A percentile compares a stretch with the other conserved stretches of the same genome.
Conservation (phyloP, 2,329 filamentous ascomycete species). For the Phoma sp. region DNA sequence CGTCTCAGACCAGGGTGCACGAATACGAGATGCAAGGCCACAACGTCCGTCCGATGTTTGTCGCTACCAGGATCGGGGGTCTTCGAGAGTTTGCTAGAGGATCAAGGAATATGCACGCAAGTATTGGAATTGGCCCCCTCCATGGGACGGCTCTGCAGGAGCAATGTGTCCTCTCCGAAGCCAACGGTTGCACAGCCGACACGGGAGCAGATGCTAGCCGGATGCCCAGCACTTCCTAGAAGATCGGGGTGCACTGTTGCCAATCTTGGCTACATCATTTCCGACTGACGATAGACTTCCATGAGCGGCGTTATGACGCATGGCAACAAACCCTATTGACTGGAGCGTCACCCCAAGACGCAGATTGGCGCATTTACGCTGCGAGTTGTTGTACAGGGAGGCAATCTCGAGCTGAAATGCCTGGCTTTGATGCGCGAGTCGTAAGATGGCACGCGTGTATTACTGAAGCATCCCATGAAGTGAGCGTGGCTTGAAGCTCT, state of each 20-base stretch:
- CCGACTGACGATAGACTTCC: background rate
- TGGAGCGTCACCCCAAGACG: background rate
- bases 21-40: constrained; percentile 16
- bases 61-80: constrained; percentile 16
- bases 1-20: constrained; percentile 13
- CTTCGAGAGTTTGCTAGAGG: constrained; percentile 4
- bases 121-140: constrained; percentile 8
- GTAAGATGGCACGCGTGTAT: background rate
- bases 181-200: background rate
- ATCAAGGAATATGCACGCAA: constrained; percentile 16
- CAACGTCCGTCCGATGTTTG: constrained; percentile 8
- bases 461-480: background rate
- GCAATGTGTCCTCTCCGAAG: constrained; percentile 10
- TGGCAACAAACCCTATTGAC: background rate
- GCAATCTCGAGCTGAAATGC: background rate
- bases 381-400: background rate
- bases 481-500: constrained; percentile 3
- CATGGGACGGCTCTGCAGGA: background rate
- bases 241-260: background rate
- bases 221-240: background rate
- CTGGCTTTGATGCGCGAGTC: too few relatives aligned
- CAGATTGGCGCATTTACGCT: background rate
- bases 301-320: background rate
- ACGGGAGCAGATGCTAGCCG: background rate
- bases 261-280: background rate